Percentiles rank a stretch among this genome's conserved stretches.
phyloP scores from a whole-genome alignment of 1,284 basidiomycete genomes.

The Thelephora terrestris region DNA sequence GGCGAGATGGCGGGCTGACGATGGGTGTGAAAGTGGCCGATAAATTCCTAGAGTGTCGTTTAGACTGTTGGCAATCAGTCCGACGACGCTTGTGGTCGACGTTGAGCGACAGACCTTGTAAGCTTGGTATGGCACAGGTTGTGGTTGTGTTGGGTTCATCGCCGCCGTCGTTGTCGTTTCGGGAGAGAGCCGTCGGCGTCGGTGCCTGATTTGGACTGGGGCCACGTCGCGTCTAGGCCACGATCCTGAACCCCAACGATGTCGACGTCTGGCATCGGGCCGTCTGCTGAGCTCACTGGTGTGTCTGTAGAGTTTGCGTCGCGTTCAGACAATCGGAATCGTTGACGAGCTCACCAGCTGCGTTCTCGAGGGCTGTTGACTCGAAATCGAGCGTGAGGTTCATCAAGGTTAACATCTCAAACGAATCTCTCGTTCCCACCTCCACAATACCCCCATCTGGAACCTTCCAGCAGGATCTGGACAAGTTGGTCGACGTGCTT shows the following conservation, averaged over 20 bases:
- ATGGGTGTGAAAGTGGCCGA: constrained; percentile 29
- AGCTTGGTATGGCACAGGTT: constrained; percentile 56
- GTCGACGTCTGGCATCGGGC: constrained; percentile 60
- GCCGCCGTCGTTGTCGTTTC: constrained; percentile 1
- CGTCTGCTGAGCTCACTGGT: constrained; percentile 38
- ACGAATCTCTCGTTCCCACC: constrained; percentile 61
- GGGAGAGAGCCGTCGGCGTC: background rate
- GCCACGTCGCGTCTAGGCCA: background rate
- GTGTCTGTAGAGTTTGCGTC: background rate
- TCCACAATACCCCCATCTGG: constrained; percentile 34
- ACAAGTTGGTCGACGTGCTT: constrained; percentile 43
- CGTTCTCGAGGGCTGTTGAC: constrained; percentile 48
- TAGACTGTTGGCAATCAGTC: constrained; percentile 36
- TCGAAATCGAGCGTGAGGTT: constrained; percentile 42
- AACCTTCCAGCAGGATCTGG: constrained; percentile 51
- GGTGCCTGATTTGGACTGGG: background rate
- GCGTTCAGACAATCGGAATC: constrained; percentile 3
- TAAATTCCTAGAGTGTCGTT: constrained; percentile 53
- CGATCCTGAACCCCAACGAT: constrained; percentile 27
- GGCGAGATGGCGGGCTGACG: constrained; percentile 21
- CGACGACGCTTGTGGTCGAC: background rate
- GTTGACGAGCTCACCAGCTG: constrained; percentile 21
- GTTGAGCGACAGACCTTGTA: constrained; percentile 42
- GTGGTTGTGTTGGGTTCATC: constrained; percentile 14
- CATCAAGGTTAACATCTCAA: constrained; percentile 61